A percentile compares a stretch with the other conserved stretches of the same genome.
Evolutionary conservation across 208 protist genomes (phyloP).

Genomic region (Strigomonas culicis): DNA sequence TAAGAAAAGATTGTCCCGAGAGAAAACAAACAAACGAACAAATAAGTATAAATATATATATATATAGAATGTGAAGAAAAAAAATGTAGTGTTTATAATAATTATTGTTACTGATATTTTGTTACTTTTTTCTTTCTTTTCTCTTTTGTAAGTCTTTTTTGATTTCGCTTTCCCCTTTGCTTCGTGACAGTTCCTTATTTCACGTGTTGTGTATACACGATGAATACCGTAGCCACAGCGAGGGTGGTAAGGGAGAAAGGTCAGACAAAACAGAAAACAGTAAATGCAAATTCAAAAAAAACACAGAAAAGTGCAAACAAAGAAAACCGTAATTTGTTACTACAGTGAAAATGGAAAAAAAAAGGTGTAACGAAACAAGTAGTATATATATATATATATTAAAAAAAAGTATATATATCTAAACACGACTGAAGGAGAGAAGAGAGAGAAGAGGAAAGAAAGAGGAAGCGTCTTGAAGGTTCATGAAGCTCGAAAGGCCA

Average conservation of each 20-base stretch:
- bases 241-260: background rate
- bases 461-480: too few species aligned
- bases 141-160: background rate
- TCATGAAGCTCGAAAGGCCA: too few species aligned
- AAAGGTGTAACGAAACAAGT: constrained; percentile 7
- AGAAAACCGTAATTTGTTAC: background rate
- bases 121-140: background rate
- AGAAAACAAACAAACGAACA: too few species aligned
- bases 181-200: too few species aligned
- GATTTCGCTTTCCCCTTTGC: too few species aligned
- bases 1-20: too few species aligned
- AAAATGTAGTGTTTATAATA: background rate
- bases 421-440: constrained; percentile 1
- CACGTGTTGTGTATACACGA: too few species aligned
- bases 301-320: background rate
- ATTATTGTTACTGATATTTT: background rate
- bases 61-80: constrained; percentile 4
- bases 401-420: background rate
- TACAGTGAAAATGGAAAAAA: constrained; percentile 10
- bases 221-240: background rate
- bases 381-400: background rate
- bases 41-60: background rate
- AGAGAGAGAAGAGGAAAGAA: too few species aligned
- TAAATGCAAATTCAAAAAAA: constrained; percentile 6
- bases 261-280: constrained; percentile 9